Evolutionary conservation across 2,329 filamentous ascomycete genomes (phyloP), one percentile per base, ranked within the genome.

Genomic region (Alternaria ventricosa): DNA sequence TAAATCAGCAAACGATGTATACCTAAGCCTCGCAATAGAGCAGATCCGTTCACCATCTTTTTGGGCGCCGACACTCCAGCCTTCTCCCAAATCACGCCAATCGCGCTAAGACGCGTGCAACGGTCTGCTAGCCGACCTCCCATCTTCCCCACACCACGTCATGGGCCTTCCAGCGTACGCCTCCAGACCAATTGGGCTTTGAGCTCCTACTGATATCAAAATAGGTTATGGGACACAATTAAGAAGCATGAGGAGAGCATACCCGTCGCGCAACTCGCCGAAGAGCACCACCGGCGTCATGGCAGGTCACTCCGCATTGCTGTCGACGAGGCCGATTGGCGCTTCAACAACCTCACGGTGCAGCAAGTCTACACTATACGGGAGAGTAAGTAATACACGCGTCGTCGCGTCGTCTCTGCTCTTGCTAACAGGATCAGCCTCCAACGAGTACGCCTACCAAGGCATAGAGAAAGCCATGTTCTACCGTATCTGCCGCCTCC

Each of bases 271-370:
- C 71, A 81, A 33, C 74, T 81, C 25, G 78, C 81, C 2, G 73
- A 80, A 30, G 71, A 79, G 1, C 79, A 82, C 60, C 80, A 77
- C 61, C 64, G 70, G 28, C 55, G 64, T 33, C 70, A 79, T 68
- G 73, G 74, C 30, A 74, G 78, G 22, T 79, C 81, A 7, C 70
- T 83, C 1, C 66, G 79, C 10, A 79, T 84, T 28, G 82, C 82
- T 12, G 75, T 84, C 1, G 82, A 84, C 49, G 80, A 83, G 65
- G 80, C 81, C 5, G 78, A 79, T 28, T 84, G 81, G 81, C 72
- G 81, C 0, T 84, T 83, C 71, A 79, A 79, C 60, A 84, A 83
- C 58, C 61, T 84, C 6, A 80, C 75, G 1, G 20, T 58, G 13
- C 64, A 73, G 6, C 73, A 81, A 58, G 78, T 80, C 2, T 65